phyloP scores from a whole-genome alignment of 2,329 filamentous ascomycete species.

The Cordyceps farinosa region DNA sequence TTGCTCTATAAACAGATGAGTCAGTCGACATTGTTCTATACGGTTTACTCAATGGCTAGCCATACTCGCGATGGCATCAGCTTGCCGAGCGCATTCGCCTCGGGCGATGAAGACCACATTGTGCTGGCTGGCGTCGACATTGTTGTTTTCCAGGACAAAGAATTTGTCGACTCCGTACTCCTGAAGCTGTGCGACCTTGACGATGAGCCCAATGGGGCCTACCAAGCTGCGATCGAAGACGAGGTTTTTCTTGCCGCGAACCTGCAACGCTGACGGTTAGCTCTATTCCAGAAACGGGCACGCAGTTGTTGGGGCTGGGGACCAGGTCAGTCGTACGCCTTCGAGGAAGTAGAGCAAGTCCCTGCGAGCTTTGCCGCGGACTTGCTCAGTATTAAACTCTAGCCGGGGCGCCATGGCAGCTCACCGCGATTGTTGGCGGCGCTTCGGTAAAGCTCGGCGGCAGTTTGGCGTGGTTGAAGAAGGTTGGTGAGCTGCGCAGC shows the following conservation, averaged over 20 bases:
- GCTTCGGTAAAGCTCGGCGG: constrained; percentile 22
- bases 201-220: constrained; percentile 83
- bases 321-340: constrained; percentile 60
- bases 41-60: constrained; percentile 17
- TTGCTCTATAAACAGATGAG: constrained; percentile 59
- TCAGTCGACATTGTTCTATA: constrained; percentile 28
- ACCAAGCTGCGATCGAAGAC: constrained; percentile 89
- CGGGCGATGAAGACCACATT: constrained; percentile 93
- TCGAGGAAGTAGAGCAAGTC: constrained; percentile 89
- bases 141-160: constrained; percentile 93
- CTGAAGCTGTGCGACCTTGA: constrained; percentile 92
- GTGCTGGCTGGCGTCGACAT: constrained; percentile 88
- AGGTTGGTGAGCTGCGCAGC: constrained; percentile 1
- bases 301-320: constrained; percentile 6
- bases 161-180: constrained; percentile 98
- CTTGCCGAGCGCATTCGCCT: constrained; percentile 82
- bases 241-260: constrained; percentile 97
- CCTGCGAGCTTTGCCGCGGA: constrained; percentile 78
- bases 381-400: constrained; percentile 70
- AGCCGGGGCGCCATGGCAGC: constrained; percentile 65
- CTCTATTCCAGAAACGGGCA: constrained; percentile 13
- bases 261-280: constrained; percentile 49
- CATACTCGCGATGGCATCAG: constrained; percentile 85
- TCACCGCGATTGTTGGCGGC: constrained; percentile 35
- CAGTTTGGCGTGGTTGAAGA: constrained; percentile 15